Base-by-base conservation (phyloP, 257 asterid species). In the Paraleonurus japonicus region DNA sequence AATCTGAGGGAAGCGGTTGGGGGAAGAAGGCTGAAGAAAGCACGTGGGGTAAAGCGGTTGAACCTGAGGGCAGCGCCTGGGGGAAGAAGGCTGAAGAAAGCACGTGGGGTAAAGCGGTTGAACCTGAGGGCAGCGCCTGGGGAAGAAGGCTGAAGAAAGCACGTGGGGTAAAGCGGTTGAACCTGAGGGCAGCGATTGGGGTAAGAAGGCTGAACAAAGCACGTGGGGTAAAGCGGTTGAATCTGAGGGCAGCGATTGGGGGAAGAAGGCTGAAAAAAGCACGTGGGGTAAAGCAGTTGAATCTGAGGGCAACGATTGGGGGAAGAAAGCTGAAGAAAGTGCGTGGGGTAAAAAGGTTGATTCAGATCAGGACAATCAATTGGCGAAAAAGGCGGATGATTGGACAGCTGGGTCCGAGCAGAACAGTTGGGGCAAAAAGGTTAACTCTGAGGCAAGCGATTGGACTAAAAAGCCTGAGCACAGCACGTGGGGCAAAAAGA, bases 321-420 rank as follows among this genome's bases (percentile, higher is more conserved):
- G 57, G 69, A 45, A 68, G 70, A 28, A 66, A 69, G 65, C 33
- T 13, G 27, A 32, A 50, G 76, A 65, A 75, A 68, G 62, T 12
- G 19, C 78, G 4, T 82, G 88, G 86, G 83, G 76, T 7, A 55
- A 69, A 24, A 71, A 71, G 57, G 72, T 8, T 12, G 79, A 37
- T 41, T 11, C 48, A 41, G 48, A 41, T 13, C 16, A 41, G 48
- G 48, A 41, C 48, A 41, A 41, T 12, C 4, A 11, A 5, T 41
- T 41, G 63, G 48, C 24, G 71, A 39, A 65, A 70, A 71, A 43
- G 15, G 30, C 76, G 16, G 48, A 37, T 10, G 45, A 41, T 41
- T 41, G 16, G 48, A 41, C 48, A 11, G n/a, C 48, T 41, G 2
- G 16, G 48, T 16, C 48, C 0, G 16, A 41, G 5, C 48, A 41